A percentile compares a stretch with the other conserved stretches of the same genome.
Evolutionary conservation across 2,329 filamentous ascomycete genomes (phyloP).

Genomic region (Neonectria magnoliae): DNA sequence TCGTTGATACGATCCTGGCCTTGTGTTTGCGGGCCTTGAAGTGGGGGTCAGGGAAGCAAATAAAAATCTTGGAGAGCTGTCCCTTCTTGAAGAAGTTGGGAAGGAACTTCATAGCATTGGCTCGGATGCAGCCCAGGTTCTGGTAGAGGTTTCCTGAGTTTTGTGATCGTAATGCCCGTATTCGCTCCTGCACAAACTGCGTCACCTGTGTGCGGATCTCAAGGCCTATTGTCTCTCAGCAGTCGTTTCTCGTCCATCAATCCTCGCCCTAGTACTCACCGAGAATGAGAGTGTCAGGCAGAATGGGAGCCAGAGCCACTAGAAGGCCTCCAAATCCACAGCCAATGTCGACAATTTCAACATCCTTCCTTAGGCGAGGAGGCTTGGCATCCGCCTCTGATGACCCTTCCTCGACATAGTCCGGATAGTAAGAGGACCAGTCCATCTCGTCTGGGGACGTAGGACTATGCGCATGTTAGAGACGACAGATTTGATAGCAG

Average conservation of each 20-base stretch:
- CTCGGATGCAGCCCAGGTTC: slow-evolving; percentile 88
- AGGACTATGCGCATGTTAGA: slow-evolving; percentile 66
- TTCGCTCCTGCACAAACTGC: slow-evolving; percentile 88
- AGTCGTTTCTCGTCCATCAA: neutral
- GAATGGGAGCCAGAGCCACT: slow-evolving; percentile 81
- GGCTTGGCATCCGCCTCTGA: slow-evolving; percentile 43
- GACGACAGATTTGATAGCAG: neutral
- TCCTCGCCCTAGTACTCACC: slow-evolving; percentile 61
- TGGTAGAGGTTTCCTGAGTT: slow-evolving; percentile 71
- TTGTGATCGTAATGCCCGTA: slow-evolving; percentile 80
- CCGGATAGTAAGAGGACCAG: slow-evolving; percentile 86
- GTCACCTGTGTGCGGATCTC: slow-evolving; percentile 93
- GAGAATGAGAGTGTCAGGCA: slow-evolving; percentile 85
- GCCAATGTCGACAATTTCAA: slow-evolving; percentile 96
- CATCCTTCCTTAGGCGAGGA: slow-evolving; percentile 62
- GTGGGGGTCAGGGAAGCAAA: slow-evolving; percentile 98
- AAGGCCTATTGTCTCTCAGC: slow-evolving; percentile 67
- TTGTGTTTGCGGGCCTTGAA: slow-evolving; percentile 99
- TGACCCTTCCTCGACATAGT: slow-evolving; percentile 63
- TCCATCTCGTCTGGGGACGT: slow-evolving; percentile 85
- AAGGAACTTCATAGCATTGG: slow-evolving; percentile 99
- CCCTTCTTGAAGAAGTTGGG: slow-evolving; percentile 90
- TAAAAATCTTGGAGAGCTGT: slow-evolving; percentile 91
- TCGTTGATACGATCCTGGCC: slow-evolving; percentile 89
- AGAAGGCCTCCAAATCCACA: slow-evolving; percentile 95